Evolutionary conservation across 2,329 filamentous ascomycete species (phyloP).

Genomic region (Fusarium buxicola): DNA sequence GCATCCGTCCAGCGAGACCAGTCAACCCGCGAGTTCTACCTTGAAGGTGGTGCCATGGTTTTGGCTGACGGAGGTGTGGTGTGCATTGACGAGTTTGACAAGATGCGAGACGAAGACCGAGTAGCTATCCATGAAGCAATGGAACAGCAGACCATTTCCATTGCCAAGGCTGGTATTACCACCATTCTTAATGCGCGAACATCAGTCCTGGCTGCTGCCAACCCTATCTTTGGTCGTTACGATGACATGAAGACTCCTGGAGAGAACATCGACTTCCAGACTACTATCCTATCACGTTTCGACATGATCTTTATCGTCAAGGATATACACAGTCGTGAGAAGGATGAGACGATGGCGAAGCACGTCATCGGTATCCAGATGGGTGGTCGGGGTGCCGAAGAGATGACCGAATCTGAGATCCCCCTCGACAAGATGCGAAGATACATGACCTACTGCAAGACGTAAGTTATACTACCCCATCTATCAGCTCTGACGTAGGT

Average conservation of each 20-base stretch:
- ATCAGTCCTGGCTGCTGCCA: conserved; percentile 93
- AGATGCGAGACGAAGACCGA: conserved; percentile 98
- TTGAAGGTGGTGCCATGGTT: conserved; percentile 98
- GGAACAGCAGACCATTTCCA: conserved; percentile 99
- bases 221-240: conserved; percentile 97
- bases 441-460: conserved; percentile 97
- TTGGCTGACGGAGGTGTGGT: conserved; percentile 96
- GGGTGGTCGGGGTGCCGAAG: conserved; percentile 85
- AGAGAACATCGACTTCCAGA: conserved; percentile 99
- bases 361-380: conserved; percentile 99
- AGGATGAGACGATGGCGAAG: conserved; percentile 92
- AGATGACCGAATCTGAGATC: conserved; percentile 87
- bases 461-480: conserved; percentile 66
- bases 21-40: conserved; percentile 93
- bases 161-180: conserved; percentile 98
- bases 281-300: conserved; percentile 96
- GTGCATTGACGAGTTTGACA: conserved; percentile 99
- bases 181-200: conserved; percentile 97
- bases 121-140: conserved; percentile 99
- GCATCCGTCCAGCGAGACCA: conserved; percentile 96
- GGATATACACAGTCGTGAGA: conserved; percentile 89
- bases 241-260: conserved; percentile 98
- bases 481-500: conserved; percentile 6
- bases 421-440: conserved; percentile 96
- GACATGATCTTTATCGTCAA: conserved; percentile 99